A percentile compares a stretch with the other conserved stretches of the same genome.
Evolutionary conservation across 1,284 basidiomycete genomes (phyloP).

Genomic region (Papiliotrema flavescens): DNA sequence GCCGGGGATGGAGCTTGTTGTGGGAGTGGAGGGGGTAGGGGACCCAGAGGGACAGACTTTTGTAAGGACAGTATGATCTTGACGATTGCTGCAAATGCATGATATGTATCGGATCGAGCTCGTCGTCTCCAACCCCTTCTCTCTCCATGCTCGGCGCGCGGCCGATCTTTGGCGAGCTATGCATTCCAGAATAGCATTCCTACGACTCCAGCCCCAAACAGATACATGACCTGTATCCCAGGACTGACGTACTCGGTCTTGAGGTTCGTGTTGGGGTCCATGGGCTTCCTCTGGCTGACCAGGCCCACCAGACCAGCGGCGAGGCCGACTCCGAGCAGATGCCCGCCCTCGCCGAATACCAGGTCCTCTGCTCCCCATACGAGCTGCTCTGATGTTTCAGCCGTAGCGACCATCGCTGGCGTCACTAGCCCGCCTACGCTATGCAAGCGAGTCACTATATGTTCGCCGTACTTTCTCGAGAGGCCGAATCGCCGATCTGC

Average conservation of each 20-base stretch:
- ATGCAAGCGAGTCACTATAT: conserved; percentile 3
- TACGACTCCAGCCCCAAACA: conserved; percentile 8
- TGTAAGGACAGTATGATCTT: not conserved
- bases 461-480: conserved; percentile 10
- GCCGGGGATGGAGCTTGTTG: not conserved
- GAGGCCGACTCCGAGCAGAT: conserved; percentile 20
- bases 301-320: conserved; percentile 8
- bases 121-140: no score
- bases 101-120: no score
- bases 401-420: conserved; percentile 15
- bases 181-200: conserved; percentile 23
- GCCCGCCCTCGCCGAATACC: conserved; percentile 23
- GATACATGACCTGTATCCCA: conserved; percentile 9
- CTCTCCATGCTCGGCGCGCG: no score
- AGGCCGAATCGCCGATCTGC: conserved; percentile 20
- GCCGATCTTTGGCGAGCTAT: not conserved
- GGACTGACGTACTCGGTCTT: conserved; percentile 16
- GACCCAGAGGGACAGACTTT: not conserved
- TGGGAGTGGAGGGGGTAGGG: conserved; percentile 1
- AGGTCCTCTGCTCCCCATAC: conserved; percentile 25
- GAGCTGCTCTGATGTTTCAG: conserved; percentile 14
- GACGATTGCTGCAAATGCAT: not conserved
- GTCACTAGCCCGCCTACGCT: conserved; percentile 4
- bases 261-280: not conserved
- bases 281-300: conserved; percentile 1